Evolutionary conservation across 139 green algal genomes (phyloP), one percentile per base, ranked within the genome.

Genomic region (Nannochloris sp.): DNA sequence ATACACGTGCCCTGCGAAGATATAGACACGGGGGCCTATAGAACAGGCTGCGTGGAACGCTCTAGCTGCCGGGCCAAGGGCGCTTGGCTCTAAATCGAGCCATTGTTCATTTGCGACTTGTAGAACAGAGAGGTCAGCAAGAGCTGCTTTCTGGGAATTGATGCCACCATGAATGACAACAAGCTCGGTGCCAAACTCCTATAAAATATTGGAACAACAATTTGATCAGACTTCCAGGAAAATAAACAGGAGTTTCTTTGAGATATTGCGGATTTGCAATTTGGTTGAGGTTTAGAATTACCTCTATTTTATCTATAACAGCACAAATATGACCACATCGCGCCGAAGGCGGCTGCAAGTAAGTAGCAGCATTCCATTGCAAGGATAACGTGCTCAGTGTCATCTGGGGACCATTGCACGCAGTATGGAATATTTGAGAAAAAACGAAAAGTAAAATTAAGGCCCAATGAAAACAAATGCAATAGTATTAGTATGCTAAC

Each of bases 1-100:
- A 31, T 79, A 82, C 2, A 90, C 82, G 54, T 91, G 85, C 3
- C 85, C 85, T 3, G 78, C 83, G 67, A 88, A 90, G 3, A 90
- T 47, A 51, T 84, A 85, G 56, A 88, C 35, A 12, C 55, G 62
- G 4, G 59, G 62, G 2, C 71, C 77, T 2, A 87, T 15, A 30
- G 71, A 76, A 53, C 59, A 73, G 2, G 48, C 69, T 4, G 61
- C 53, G 45, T 91, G 85, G 65, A 91, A 91, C 10, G 83, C 81
- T 6, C 85, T 64, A 0, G 83, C 54, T 4, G 78, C 79, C 0
- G 82, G 82, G 3, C 64, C 64, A 10, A 56, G 38, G 27, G 36
- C 61, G 23, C 44, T 39, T 9, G 47, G 34, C 12, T 68, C 34
- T 3, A 69, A 68, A 6, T 58, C 35, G 23, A 74, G 71, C 77